Percentiles rank a stretch among this genome's conserved stretches.
These are phyloP conservation scores for Yamagishiella unicocca DNA, from an alignment of 139 green algal species.

Conservation along the genomic window DNA sequence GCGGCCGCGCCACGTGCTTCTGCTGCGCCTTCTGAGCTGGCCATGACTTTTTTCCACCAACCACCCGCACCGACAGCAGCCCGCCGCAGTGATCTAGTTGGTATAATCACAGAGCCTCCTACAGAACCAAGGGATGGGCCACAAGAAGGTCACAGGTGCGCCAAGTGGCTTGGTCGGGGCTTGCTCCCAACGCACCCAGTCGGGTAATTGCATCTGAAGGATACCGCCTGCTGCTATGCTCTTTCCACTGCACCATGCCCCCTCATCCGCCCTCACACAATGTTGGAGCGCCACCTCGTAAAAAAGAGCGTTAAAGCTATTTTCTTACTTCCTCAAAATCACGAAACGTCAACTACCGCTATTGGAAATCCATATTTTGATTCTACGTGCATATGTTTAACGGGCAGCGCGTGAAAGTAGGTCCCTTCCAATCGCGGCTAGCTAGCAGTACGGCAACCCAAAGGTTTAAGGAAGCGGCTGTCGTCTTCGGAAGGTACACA, in stretches of 20 bases:
- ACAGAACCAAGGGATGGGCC: background rate
- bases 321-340: no score
- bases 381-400: no score
- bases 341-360: no score
- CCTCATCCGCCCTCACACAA: slow-evolving; percentile 1
- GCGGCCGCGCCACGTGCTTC: background rate
- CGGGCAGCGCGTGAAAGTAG: no score
- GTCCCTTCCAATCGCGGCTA: no score
- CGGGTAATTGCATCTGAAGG: background rate
- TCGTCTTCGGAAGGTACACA: no score
- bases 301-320: no score
- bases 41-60: slow-evolving; percentile 18
- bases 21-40: background rate
- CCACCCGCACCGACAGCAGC: background rate
- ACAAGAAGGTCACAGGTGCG: background rate
- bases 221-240: slow-evolving; percentile 8
- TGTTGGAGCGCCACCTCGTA: background rate
- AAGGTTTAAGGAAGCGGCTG: no score
- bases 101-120: background rate
- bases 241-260: slow-evolving; percentile 9
- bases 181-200: slow-evolving; percentile 9
- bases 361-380: no score
- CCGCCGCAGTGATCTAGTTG: background rate
- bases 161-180: background rate
- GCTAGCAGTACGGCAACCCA: no score